phyloP scores from a whole-genome alignment of 2,329 filamentous ascomycete species.

The Pezizomycotina sp. region DNA sequence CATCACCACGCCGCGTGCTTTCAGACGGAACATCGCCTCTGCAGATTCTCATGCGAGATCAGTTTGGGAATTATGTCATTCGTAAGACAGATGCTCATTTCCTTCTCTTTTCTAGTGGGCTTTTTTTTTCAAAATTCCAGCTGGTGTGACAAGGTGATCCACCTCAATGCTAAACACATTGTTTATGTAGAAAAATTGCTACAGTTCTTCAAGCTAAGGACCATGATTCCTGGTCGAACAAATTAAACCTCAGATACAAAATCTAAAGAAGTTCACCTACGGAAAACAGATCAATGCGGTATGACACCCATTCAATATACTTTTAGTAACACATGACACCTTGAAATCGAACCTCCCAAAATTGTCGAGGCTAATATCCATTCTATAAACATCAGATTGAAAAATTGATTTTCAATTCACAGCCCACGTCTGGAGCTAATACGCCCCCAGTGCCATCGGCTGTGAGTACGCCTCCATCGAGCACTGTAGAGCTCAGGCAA shows the following conservation, averaged over 20 bases:
- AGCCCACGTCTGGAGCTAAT: constrained; percentile 14
- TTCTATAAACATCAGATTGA: constrained; percentile 15
- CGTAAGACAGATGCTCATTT: constrained; percentile 45
- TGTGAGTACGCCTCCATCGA: constrained; percentile 10
- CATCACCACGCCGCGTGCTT: constrained; percentile 39
- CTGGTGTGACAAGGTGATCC: no score
- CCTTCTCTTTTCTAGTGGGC: no score
- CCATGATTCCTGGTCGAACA: constrained; percentile 42
- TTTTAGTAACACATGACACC: no score
- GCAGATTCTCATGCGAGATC: constrained; percentile 66
- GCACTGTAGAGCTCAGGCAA: constrained; percentile 12
- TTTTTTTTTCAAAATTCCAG: no score
- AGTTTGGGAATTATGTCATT: constrained; percentile 90
- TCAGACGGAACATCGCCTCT: constrained; percentile 54
- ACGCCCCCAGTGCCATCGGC: constrained; percentile 15
- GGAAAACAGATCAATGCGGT: constrained; percentile 47
- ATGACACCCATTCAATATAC: constrained; percentile 4
- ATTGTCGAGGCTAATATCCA: constrained; percentile 1
- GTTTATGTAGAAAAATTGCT: constrained; percentile 59
- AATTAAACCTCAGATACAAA: constrained; percentile 45
- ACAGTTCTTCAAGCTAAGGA: constrained; percentile 44
- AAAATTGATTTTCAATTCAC: constrained; percentile 16
- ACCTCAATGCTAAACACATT: no score
- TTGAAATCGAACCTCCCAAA: no score
- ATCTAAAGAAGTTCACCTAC: constrained; percentile 47